A percentile compares a stretch with the other conserved stretches of the same genome.
phyloP scores from a whole-genome alignment of 1,284 basidiomycete species.

The Pulveroboletus sp. region DNA sequence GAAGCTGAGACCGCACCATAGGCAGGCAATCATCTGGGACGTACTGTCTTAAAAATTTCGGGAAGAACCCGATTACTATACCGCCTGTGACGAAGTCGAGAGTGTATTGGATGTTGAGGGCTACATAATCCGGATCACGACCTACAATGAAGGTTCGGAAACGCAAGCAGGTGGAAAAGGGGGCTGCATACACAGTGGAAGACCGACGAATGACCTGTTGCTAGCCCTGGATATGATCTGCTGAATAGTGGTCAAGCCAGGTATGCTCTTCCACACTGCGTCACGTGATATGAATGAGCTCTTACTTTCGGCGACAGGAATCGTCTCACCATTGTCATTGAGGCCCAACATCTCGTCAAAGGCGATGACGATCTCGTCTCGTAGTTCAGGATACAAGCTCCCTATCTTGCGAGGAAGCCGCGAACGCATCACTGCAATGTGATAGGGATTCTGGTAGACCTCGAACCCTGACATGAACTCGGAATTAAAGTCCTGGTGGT shows the following conservation, averaged over 20 bases:
- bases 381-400: slow-evolving; percentile 28
- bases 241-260: slow-evolving; percentile 19
- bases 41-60: slow-evolving; percentile 42
- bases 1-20: accelerated
- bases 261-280: slow-evolving; percentile 30
- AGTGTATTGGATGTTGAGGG: slow-evolving; percentile 39
- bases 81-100: slow-evolving; percentile 34
- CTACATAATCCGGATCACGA: slow-evolving; percentile 37
- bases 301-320: not conserved
- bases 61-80: slow-evolving; percentile 37
- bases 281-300: not conserved
- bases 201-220: slow-evolving; percentile 42
- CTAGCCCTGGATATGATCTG: slow-evolving; percentile 36
- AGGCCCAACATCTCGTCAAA: slow-evolving; percentile 30
- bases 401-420: slow-evolving; percentile 36
- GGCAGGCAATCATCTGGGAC: not conserved
- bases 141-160: not conserved
- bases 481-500: slow-evolving; percentile 19
- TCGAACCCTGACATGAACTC: slow-evolving; percentile 32
- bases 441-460: slow-evolving; percentile 28
- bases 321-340: slow-evolving; percentile 20
- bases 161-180: too few species aligned
- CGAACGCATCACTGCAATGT: slow-evolving; percentile 25
- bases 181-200: slow-evolving; percentile 38
- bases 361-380: slow-evolving; percentile 35